Evolutionary conservation across 2,329 filamentous ascomycete genomes (phyloP), one percentile per base, ranked within the genome.

Genomic region (Fusarium incarnatum): DNA sequence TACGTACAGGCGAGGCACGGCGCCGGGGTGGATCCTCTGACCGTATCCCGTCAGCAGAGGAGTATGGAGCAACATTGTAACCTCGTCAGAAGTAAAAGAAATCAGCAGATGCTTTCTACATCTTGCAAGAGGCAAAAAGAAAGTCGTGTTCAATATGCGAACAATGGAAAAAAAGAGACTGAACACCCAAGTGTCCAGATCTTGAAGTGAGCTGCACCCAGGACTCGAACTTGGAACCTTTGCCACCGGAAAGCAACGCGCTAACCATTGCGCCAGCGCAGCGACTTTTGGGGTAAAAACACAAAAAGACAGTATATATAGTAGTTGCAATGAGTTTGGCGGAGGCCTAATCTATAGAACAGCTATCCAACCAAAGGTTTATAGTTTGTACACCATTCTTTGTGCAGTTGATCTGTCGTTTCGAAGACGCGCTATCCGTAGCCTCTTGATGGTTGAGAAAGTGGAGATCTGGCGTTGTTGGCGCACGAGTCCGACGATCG

Each of bases 211-310:
- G 52, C 52, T 50, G 44, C 37, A 45, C 72, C 72, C 74, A 77
- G 76, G 77, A 76, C 74, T 79, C 77, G 77, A 79, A 78, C 77
- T 77, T 77, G 72, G 69, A 79, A 53, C 75, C 75, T 79, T 76
- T 72, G 72, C 77, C 77, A 78, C 77, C 77, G 75, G 77, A 79
- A 77, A 77, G 75, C 73, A 74, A 77, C 73, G 72, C 75, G 52
- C 70, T 73, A 22, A 47, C 74, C 72, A 76, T 76, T 76, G 68
- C 57, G 73, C 69, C 48, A 76, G 25, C 28, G 18, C 53, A n/a
- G 37, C 52, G 52, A 55, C 25, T 45, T 55, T 32, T 55, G 12
- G 16, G 23, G 8, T 27, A 30, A 6, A 28, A 2, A 11, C 5
- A 22, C 11, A 20, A n/a, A 27, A 28, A 11, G 12, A 7, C 18